Base-by-base conservation (phyloP, 1,284 basidiomycete species). In the Wolfiporia cocos region DNA sequence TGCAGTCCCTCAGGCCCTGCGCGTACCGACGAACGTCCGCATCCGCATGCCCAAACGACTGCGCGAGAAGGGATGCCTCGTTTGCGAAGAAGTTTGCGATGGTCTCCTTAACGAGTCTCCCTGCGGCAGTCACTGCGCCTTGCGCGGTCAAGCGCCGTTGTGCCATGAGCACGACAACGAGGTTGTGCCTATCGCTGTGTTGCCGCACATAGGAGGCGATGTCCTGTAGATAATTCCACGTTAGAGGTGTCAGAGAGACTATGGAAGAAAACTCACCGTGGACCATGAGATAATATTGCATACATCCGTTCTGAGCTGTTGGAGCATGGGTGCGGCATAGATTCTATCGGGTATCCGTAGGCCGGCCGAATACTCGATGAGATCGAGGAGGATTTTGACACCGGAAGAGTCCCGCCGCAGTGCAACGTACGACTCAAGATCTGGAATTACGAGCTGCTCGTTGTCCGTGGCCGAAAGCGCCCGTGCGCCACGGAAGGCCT, bases 321-420 rank as follows among this genome's bases (percentile, higher is more conserved):
- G 47, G 12, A 77, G 46, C 14, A 53, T 49, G 9, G 62, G 60
- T 22, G 56, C 47, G 7, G 64, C 57, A 18, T 55, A 51, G 1
- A 59, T 37, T 37, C 49, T 49, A 17, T 66, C 61, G 0, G 71
- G 65, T 9, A 76, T 42, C 29, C 57, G 50, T 15, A 78, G 55
- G 14, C 73, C 71, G 36, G 73, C 71, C 0, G 70, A 65, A 46
- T 77, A 69, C 47, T 81, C 71, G 29, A 80, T 63, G 41, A 83
- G 62, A 46, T 70, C 70, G 43, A 81, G 66, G 5, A 74, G 58
- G 54, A 81, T 65, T 39, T 64, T 62, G 17, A 71, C 56, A 2
- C 78, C 78, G 40, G 69, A 71, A 37, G 69, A 62, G 29, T 74
- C 66, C 20, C 71, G 64, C 31, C 74, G 61, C 15, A 70, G 56